phyloP scores from a whole-genome alignment of 2,329 filamentous ascomycete genomes.

The Trichophaea hybrida region DNA sequence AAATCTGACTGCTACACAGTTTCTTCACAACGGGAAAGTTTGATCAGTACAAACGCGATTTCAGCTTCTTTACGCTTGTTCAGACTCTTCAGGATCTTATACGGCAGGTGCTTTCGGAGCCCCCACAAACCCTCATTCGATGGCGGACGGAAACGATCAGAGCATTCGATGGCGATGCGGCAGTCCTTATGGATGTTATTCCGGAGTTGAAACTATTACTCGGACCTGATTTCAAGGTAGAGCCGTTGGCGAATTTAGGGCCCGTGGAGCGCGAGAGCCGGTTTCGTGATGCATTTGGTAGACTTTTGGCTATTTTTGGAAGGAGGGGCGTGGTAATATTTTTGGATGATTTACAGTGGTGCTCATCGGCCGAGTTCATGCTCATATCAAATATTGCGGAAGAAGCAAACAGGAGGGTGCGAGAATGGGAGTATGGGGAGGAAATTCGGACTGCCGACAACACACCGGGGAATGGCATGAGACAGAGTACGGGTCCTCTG shows the following conservation, averaged over 20 bases:
- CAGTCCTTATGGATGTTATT: conserved; percentile 26
- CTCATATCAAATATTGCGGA: conserved; percentile 25
- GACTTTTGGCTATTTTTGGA: conserved; percentile 23
- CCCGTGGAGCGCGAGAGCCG: conserved; percentile 26
- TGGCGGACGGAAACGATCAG: conserved; percentile 27
- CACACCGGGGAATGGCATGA: conserved; percentile 1
- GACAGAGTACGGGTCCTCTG: conserved; percentile 6
- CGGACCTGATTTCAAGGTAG: conserved; percentile 25
- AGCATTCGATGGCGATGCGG: conserved; percentile 26
- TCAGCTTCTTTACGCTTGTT: conserved; percentile 26
- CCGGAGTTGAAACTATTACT: conserved; percentile 26
- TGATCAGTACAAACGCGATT: conserved; percentile 27
- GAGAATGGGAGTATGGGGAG: conserved; percentile 18
- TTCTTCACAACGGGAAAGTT: conserved; percentile 27
- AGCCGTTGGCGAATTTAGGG: conserved; percentile 24
- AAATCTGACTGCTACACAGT: not conserved
- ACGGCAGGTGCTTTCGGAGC: conserved; percentile 27
- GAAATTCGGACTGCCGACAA: conserved; percentile 3
- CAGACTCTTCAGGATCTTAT: conserved; percentile 28
- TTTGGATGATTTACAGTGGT: conserved; percentile 28
- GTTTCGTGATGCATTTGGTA: conserved; percentile 23
- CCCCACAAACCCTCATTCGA: conserved; percentile 24
- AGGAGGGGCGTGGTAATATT: conserved; percentile 26
- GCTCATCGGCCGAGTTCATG: conserved; percentile 24
- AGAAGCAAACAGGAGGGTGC: conserved; percentile 23